phyloP scores from a whole-genome alignment of 257 asterid genomes.

The Solanum dulcamara region DNA sequence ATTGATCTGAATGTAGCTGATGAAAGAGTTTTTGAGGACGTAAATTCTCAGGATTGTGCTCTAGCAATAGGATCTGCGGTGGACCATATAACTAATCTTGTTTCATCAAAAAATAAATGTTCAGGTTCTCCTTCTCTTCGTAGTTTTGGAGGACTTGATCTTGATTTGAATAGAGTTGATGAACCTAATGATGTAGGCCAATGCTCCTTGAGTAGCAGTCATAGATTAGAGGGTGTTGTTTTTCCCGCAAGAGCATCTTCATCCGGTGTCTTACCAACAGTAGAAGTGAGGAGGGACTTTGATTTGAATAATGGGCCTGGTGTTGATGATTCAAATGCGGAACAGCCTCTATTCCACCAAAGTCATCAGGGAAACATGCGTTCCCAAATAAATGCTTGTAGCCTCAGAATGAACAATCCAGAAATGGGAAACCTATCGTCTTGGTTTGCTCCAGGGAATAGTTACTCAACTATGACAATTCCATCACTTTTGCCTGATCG shows the following conservation, averaged over 20 bases:
- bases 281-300: conserved; percentile 34
- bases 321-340: conserved; percentile 27
- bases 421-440: conserved; percentile 51
- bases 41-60: conserved; percentile 24
- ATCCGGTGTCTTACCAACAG: conserved; percentile 9
- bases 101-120: conserved; percentile 7
- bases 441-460: conserved; percentile 57
- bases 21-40: conserved; percentile 36
- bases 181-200: conserved; percentile 26
- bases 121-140: conserved; percentile 14
- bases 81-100: conserved; percentile 8
- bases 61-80: conserved; percentile 6
- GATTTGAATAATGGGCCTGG: conserved; percentile 42
- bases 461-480: conserved; percentile 41
- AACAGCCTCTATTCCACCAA: conserved; percentile 14
- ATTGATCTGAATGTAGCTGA: conserved; percentile 44
- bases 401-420: conserved; percentile 28
- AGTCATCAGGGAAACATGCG: conserved; percentile 22
- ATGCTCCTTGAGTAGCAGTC: conserved; percentile 20
- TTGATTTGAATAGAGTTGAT: conserved; percentile 37
- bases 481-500: conserved; percentile 58
- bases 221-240: conserved; percentile 7
- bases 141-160: conserved; percentile 29
- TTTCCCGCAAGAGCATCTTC: conserved; percentile 13
- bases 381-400: conserved; percentile 29